phyloP scores from a whole-genome alignment of 768 basidiomycete genomes.

The Auriscalpium microsporum region DNA sequence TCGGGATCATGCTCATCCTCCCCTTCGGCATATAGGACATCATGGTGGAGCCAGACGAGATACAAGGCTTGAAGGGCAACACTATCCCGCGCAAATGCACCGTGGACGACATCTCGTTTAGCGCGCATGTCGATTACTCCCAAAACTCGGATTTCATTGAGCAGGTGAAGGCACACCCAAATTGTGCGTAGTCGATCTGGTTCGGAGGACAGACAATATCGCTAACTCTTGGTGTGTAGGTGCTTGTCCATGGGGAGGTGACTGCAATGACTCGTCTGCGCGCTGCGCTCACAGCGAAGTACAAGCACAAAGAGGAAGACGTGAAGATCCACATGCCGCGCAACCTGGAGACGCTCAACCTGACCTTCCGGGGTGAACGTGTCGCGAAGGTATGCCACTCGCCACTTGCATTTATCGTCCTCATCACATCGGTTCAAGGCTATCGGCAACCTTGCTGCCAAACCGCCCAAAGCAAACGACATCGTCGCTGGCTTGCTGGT shows the following conservation, averaged over 20 bases:
- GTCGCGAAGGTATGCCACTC: constrained; percentile 73
- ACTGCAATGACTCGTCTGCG: constrained; percentile 90
- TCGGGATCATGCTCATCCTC: background rate
- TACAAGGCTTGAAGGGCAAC: constrained; percentile 67
- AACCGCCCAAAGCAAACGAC: constrained; percentile 64
- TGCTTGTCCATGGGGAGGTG: constrained; percentile 96
- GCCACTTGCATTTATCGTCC: background rate
- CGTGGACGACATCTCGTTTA: constrained; percentile 96
- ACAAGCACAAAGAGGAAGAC: constrained; percentile 90
- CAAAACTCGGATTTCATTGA: constrained; percentile 98
- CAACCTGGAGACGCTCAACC: constrained; percentile 82
- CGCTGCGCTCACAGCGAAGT: constrained; percentile 81
- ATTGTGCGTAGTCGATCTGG: constrained; percentile 45
- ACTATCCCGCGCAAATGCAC: constrained; percentile 86
- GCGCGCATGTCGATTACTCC: constrained; percentile 96
- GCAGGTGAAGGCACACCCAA: constrained; percentile 83
- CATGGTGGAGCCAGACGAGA: constrained; percentile 91
- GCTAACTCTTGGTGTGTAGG: constrained; percentile 33
- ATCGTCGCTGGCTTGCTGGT: constrained; percentile 83
- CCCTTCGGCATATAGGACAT: constrained; percentile 59
- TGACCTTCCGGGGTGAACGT: constrained; percentile 91
- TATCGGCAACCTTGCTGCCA: constrained; percentile 82
- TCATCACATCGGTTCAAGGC: constrained; percentile 43
- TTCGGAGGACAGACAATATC: no score
- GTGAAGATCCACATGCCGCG: constrained; percentile 95